Percentiles rank a stretch among this genome's conserved stretches.
Evolutionary conservation across 2,329 filamentous ascomycete species (phyloP).

Genomic region (Endoconidiophora polonica): DNA sequence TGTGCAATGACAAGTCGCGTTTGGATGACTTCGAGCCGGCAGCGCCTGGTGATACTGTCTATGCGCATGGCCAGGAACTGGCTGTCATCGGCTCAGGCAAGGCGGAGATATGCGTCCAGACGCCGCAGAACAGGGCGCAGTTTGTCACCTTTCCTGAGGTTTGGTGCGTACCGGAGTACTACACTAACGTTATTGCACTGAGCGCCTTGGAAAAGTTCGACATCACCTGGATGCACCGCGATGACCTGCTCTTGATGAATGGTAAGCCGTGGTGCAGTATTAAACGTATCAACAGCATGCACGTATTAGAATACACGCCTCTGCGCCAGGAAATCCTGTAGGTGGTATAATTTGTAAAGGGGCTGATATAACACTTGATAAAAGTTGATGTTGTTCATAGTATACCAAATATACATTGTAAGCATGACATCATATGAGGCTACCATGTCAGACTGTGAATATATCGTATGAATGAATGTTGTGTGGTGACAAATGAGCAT

Average conservation of each 20-base stretch:
- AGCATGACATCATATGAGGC: slow-evolving; percentile 1
- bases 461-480: too few species aligned
- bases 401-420: background rate
- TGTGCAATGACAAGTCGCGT: slow-evolving; percentile 9
- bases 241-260: slow-evolving; percentile 10
- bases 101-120: slow-evolving; percentile 7
- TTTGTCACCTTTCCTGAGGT: slow-evolving; percentile 11
- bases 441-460: too few species aligned
- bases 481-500: too few species aligned
- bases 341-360: background rate
- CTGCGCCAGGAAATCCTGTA: slow-evolving; percentile 7
- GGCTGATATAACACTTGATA: background rate
- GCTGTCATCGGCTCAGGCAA: slow-evolving; percentile 6
- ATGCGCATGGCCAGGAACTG: slow-evolving; percentile 7
- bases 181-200: slow-evolving; percentile 11
- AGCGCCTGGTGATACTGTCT: slow-evolving; percentile 2
- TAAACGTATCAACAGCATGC: slow-evolving; percentile 9
- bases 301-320: slow-evolving; percentile 10
- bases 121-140: background rate
- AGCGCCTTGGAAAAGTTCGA: slow-evolving; percentile 6
- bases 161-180: slow-evolving; percentile 9
- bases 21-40: slow-evolving; percentile 7
- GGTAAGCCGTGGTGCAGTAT: slow-evolving; percentile 10
- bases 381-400: background rate
- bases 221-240: slow-evolving; percentile 10